Evolutionary conservation across 192 early-diverging fungal genomes (phyloP), one percentile per base, ranked within the genome.

Genomic region (Dissophora ornata): DNA sequence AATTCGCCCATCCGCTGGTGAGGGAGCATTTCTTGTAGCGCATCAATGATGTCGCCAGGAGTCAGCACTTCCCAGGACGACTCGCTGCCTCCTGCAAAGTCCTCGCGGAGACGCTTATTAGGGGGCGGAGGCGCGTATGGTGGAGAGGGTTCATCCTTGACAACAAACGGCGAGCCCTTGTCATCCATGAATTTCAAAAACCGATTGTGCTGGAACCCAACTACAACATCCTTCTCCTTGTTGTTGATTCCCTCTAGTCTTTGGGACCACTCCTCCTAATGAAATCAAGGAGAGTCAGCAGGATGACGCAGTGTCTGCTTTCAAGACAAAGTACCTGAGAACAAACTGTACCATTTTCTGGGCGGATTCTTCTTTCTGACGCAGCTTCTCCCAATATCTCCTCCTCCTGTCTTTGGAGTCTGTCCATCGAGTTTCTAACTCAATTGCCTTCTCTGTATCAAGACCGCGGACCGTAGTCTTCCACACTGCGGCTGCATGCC

Each of bases 11-110:
- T 68, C 28, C 38, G 46, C 47, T 68, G 66, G 34, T 58, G 55
- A 41, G 66, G 66, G 16, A 47, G 32, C 66, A 68, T 68, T 32
- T 68, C 56, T 50, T 68, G 66, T 48, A 68, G 56, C 42, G 38
- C 56, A 59, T 68, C 66, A 68, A 59, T 50, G 56, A 68, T 68
- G 52, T 69, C 57, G 48, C 49, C 50, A 33, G 46, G 49, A n/a
- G 57, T 53, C 67, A 69, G 30, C 29, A 69, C 57, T 49, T 69
- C 67, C 67, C 67, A 69, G 56, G 67, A 69, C 22, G 67, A 69
- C n/a, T 69, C 57, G 56, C 57, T 69, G 57, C 56, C 67, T 54
- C 41, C 67, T 44, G 56, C 57, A 69, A 60, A 60, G 48, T 21
- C 67, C 30, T 69, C 67, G 32, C 57, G 67, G 38, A 40, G 57